These are phyloP conservation scores for Saccharomycopsis babjevae DNA, from an alignment of 805 yeast genomes.

Conservation along the genomic window DNA sequence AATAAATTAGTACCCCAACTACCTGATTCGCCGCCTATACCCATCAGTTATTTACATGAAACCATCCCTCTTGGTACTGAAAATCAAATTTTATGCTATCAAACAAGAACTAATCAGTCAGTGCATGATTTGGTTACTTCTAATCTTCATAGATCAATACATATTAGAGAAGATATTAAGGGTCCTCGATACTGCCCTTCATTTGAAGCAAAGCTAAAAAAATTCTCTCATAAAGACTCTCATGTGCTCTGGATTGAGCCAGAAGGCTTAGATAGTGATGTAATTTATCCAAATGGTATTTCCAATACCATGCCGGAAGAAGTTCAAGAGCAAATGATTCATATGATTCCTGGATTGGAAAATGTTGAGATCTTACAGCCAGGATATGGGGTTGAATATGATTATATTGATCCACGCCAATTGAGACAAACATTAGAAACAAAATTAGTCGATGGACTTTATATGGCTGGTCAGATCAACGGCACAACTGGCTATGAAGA, in stretches of 20 bases:
- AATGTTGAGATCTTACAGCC: slow-evolving; percentile 85
- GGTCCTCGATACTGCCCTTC: slow-evolving; percentile 99
- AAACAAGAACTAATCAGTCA: slow-evolving; percentile 66
- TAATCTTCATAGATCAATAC: slow-evolving; percentile 76
- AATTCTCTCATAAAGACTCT: slow-evolving; percentile 63
- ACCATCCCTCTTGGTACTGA: slow-evolving; percentile 44
- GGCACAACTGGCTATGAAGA: slow-evolving; percentile 99
- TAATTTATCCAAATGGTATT: slow-evolving; percentile 95
- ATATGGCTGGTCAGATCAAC: slow-evolving; percentile 92
- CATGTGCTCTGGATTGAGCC: slow-evolving; percentile 96
- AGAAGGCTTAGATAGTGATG: slow-evolving; percentile 78
- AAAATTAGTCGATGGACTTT: slow-evolving; percentile 65
- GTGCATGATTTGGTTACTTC: slow-evolving; percentile 59
- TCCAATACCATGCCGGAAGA: slow-evolving; percentile 95
- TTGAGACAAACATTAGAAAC: slow-evolving; percentile 71
- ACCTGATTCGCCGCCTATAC: slow-evolving; percentile 78
- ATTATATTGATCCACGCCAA: slow-evolving; percentile 90
- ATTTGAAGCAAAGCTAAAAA: slow-evolving; percentile 75
- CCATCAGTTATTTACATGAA: slow-evolving; percentile 81
- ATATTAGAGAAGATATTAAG: slow-evolving; percentile 84
- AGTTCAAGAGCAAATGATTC: slow-evolving; percentile 65
- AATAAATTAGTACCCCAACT: slow-evolving; percentile 51
- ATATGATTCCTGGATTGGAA: slow-evolving; percentile 79
- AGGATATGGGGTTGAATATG: slow-evolving; percentile 98
- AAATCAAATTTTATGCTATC: slow-evolving; percentile 58